These are phyloP conservation scores for Eremothecium sinecaudum DNA, from an alignment of 1,139 yeast species.

Conservation along the genomic window DNA sequence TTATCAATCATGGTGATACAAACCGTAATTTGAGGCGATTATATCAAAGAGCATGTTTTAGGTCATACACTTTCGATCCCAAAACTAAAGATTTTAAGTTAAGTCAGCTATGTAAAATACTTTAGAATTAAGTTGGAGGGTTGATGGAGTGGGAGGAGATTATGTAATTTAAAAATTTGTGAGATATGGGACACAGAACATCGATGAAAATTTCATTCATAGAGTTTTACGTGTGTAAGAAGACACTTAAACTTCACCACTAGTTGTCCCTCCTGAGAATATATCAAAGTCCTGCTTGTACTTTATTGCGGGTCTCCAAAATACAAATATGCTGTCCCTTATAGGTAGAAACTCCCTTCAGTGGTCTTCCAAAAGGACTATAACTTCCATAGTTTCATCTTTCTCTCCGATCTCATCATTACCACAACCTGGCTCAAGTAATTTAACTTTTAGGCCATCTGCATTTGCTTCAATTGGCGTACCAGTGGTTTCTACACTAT, in stretches of 20 bases:
- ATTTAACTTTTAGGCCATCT: too few relatives aligned
- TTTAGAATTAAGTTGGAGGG: not conserved
- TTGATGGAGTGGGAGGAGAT: not conserved
- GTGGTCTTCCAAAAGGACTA: slow-evolving; percentile 12
- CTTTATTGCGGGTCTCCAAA: too few relatives aligned
- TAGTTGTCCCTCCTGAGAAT: too few relatives aligned
- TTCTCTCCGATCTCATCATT: slow-evolving; percentile 23
- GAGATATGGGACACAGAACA: too few relatives aligned
- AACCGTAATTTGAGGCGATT: slow-evolving; percentile 11
- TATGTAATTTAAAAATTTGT: too few relatives aligned
- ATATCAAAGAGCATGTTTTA: slow-evolving; percentile 15
- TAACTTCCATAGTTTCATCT: slow-evolving; percentile 12
- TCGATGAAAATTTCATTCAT: too few relatives aligned
- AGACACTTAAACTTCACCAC: too few relatives aligned
- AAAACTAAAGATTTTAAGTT: slow-evolving; percentile 6
- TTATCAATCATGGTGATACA: slow-evolving; percentile 10
- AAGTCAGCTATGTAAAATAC: slow-evolving; percentile 4
- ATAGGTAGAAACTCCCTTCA: slow-evolving; percentile 11
- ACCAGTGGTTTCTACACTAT: slow-evolving; percentile 12
- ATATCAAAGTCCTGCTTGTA: too few relatives aligned
- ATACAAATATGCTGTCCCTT: too few relatives aligned
- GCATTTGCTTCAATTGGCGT: slow-evolving; percentile 5
- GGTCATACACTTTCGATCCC: slow-evolving; percentile 13
- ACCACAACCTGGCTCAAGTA: slow-evolving; percentile 12
- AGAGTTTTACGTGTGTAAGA: too few relatives aligned